phyloP scores from a whole-genome alignment of 2,329 filamentous ascomycete genomes.

The Aspergillus ustus region DNA sequence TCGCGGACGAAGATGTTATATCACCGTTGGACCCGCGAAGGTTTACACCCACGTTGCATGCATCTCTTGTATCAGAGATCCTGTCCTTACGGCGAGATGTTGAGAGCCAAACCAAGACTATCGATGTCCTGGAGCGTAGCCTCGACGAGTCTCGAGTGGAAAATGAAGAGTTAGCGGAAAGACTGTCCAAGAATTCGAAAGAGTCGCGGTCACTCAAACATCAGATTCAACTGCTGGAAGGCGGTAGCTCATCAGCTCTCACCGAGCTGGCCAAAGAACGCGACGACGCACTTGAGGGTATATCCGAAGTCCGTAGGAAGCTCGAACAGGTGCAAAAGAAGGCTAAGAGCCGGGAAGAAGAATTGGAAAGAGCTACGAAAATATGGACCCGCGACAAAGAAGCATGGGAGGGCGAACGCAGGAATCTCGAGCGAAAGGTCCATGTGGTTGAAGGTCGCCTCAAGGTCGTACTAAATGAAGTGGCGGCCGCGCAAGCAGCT shows the following conservation, averaged over 20 bases:
- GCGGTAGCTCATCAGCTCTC: slow-evolving; percentile 82
- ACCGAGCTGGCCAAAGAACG: slow-evolving; percentile 83
- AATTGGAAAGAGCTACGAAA: slow-evolving; percentile 75
- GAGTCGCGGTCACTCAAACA: slow-evolving; percentile 82
- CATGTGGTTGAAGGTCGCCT: slow-evolving; percentile 89
- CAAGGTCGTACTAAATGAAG: slow-evolving; percentile 82
- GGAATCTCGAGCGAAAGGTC: slow-evolving; percentile 79
- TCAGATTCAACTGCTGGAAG: slow-evolving; percentile 84
- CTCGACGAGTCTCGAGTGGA: slow-evolving; percentile 75
- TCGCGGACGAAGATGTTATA: slow-evolving; percentile 65
- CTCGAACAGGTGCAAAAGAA: slow-evolving; percentile 80
- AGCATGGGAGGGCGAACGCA: slow-evolving; percentile 80
- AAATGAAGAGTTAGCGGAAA: slow-evolving; percentile 70
- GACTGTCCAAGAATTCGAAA: slow-evolving; percentile 67
- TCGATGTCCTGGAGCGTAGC: slow-evolving; percentile 79
- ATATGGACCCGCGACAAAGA: slow-evolving; percentile 86
- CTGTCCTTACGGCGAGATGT: slow-evolving; percentile 83
- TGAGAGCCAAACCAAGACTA: slow-evolving; percentile 84
- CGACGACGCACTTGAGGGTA: slow-evolving; percentile 77
- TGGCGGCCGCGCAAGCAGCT: slow-evolving; percentile 55
- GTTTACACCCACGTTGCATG: slow-evolving; percentile 94
- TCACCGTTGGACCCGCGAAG: slow-evolving; percentile 83
- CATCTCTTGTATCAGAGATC: slow-evolving; percentile 93
- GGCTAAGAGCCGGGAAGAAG: slow-evolving; percentile 78
- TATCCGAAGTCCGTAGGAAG: slow-evolving; percentile 73